A percentile compares a stretch with the other conserved stretches of the same genome.
phyloP scores from a whole-genome alignment of 2,329 filamentous ascomycete genomes.

The Colletotrichum magnum region DNA sequence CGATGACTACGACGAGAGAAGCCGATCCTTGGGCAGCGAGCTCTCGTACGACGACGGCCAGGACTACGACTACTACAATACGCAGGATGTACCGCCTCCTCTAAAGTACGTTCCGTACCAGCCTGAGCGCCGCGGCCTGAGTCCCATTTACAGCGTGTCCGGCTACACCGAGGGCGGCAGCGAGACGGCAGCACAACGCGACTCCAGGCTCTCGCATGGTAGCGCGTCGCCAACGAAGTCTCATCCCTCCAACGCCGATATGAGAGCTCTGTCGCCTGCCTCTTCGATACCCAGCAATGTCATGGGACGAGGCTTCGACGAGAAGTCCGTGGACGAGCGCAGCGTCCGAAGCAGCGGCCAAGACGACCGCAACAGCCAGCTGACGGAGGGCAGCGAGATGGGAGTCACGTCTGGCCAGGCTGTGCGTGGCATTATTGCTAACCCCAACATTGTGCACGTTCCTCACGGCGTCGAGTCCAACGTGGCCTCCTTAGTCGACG shows the following conservation, averaged over 20 bases:
- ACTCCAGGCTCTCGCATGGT: slow-evolving; percentile 67
- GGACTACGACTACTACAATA: slow-evolving; percentile 66
- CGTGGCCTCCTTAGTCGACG: slow-evolving; percentile 88
- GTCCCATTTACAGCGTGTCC: slow-evolving; percentile 92
- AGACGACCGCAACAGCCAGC: slow-evolving; percentile 68
- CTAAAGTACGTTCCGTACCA: slow-evolving; percentile 78
- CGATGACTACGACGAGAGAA: slow-evolving; percentile 50
- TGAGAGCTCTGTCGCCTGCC: slow-evolving; percentile 61
- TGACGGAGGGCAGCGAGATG: slow-evolving; percentile 68
- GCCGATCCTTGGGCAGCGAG: slow-evolving; percentile 20
- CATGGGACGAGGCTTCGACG: slow-evolving; percentile 66
- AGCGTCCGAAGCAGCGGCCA: slow-evolving; percentile 65
- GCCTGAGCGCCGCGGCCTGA: slow-evolving; percentile 79
- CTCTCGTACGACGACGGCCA: slow-evolving; percentile 58
- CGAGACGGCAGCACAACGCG: slow-evolving; percentile 68
- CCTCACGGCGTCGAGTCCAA: slow-evolving; percentile 85
- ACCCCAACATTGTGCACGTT: slow-evolving; percentile 82
- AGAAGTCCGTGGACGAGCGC: slow-evolving; percentile 68
- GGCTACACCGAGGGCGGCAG: slow-evolving; percentile 83
- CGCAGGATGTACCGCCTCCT: slow-evolving; percentile 75
- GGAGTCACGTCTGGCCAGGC: slow-evolving; percentile 77
- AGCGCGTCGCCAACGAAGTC: slow-evolving; percentile 72
- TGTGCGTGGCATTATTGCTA: slow-evolving; percentile 79
- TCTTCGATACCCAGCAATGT: slow-evolving; percentile 69
- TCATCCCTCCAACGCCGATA: slow-evolving; percentile 56